Percentiles rank a stretch among this genome's conserved stretches.
Evolutionary conservation across 2,329 filamentous ascomycete species (phyloP).

Genomic region (Talaromyces sp.): DNA sequence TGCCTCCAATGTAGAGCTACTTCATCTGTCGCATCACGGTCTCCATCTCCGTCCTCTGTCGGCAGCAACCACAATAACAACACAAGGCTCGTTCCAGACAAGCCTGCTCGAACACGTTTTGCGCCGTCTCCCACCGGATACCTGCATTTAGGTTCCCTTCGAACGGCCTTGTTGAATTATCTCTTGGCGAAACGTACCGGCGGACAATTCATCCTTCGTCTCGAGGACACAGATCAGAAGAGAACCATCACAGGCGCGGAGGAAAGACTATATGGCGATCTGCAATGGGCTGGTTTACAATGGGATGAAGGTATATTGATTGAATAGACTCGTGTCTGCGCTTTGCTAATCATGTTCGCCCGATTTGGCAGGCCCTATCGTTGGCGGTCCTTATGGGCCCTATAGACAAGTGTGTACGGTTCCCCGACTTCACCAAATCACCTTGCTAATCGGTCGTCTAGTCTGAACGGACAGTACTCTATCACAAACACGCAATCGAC

Average conservation of each 20-base stretch:
- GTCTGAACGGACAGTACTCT: conserved; percentile 74
- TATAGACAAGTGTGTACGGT: conserved; percentile 65
- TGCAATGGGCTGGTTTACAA: conserved; percentile 80
- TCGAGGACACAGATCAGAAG: conserved; percentile 96
- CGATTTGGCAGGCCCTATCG: conserved; percentile 62
- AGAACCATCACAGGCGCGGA: conserved; percentile 79
- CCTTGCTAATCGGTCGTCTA: conserved; percentile 35
- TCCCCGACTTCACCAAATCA: background rate
- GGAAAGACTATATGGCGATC: conserved; percentile 68
- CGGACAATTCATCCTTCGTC: conserved; percentile 82
- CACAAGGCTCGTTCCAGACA: conserved; percentile 43
- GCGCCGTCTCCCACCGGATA: conserved; percentile 94
- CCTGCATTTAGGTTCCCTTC: conserved; percentile 82
- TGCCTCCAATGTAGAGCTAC: conserved; percentile 35
- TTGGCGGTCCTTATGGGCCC: conserved; percentile 76
- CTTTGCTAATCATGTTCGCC: conserved; percentile 14
- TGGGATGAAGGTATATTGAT: conserved; percentile 77
- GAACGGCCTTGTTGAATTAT: conserved; percentile 95
- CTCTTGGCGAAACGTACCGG: conserved; percentile 81
- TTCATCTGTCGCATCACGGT: conserved; percentile 27
- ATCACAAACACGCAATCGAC: conserved; percentile 64
- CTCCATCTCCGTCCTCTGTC: conserved; percentile 25
- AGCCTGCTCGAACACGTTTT: conserved; percentile 75
- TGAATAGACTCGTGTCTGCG: background rate
- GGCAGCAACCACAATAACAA: conserved; percentile 25